phyloP scores from a whole-genome alignment of 2,329 filamentous ascomycete species.

The Fusarium sp. region DNA sequence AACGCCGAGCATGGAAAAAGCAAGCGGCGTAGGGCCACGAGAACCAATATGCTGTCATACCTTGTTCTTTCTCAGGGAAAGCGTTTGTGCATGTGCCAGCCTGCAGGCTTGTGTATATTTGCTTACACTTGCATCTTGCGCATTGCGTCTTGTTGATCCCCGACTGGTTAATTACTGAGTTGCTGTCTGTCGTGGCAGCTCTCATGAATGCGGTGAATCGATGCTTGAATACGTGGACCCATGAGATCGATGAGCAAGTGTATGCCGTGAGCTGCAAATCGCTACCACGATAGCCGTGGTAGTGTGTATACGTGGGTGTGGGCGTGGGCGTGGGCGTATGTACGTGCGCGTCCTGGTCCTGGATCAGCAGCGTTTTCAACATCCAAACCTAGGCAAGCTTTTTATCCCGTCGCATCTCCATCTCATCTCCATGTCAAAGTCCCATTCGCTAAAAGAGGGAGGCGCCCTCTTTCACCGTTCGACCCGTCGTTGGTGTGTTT shows the following conservation, averaged over 20 bases:
- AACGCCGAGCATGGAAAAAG: not conserved
- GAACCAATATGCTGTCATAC: conserved; percentile 6
- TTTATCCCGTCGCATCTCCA: too few relatives aligned
- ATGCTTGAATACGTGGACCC: conserved; percentile 37
- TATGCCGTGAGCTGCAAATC: conserved; percentile 18
- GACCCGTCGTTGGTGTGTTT: conserved; percentile 37
- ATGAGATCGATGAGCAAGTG: conserved; percentile 14
- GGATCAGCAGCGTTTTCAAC: too few relatives aligned
- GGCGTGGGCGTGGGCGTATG: not conserved
- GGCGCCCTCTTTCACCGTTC: conserved; percentile 32
- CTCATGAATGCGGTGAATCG: conserved; percentile 34
- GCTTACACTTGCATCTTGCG: not conserved
- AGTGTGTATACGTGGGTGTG: not conserved
- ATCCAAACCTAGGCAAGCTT: too few relatives aligned
- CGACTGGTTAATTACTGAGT: conserved; percentile 15
- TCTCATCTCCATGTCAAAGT: not conserved
- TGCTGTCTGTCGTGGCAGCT: conserved; percentile 28
- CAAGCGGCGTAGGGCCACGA: conserved; percentile 9
- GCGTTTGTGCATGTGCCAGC: not conserved
- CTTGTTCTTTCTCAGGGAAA: not conserved
- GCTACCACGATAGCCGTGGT: conserved; percentile 3
- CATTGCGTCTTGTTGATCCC: not conserved
- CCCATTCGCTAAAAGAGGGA: conserved; percentile 32
- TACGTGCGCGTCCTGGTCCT: too few relatives aligned
- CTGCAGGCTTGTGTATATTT: conserved; percentile 5